These are phyloP conservation scores for Protomyces macrosporus DNA, from an alignment of 1,139 yeast species.

Conservation along the genomic window DNA sequence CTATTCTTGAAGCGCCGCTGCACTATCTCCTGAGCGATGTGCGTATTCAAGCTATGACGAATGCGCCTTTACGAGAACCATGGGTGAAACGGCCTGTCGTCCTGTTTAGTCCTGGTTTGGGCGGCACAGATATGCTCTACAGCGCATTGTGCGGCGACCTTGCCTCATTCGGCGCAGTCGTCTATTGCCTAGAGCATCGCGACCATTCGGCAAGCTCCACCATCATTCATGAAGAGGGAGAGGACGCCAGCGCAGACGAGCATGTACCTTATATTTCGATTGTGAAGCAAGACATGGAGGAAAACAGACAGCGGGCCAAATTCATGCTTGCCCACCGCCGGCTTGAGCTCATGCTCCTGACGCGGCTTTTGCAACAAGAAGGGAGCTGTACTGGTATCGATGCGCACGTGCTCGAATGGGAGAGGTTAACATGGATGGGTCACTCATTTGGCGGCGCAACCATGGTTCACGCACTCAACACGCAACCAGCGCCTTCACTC, in stretches of 20 bases:
- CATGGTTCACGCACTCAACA: neutral
- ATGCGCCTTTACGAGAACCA: constrained; percentile 10
- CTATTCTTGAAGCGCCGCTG: constrained; percentile 16
- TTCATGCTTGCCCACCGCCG: neutral
- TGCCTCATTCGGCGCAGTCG: constrained; percentile 33
- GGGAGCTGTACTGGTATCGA: neutral
- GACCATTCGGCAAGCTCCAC: constrained; percentile 32
- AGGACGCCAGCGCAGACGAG: constrained; percentile 9
- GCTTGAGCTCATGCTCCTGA: neutral
- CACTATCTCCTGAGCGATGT: constrained; percentile 21
- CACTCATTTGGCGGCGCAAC: constrained; percentile 12
- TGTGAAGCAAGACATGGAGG: neutral
- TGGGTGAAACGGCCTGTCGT: constrained; percentile 31
- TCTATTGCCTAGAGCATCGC: constrained; percentile 32
- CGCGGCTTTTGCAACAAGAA: neutral
- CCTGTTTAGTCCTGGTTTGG: constrained; percentile 33
- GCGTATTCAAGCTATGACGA: constrained; percentile 23
- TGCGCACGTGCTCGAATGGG: neutral
- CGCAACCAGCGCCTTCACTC: neutral
- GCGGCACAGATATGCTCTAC: constrained; percentile 32
- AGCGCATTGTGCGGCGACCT: constrained; percentile 32
- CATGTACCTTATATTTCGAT: neutral
- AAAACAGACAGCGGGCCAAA: neutral
- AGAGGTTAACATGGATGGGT: neutral
- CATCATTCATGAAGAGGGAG: neutral